A percentile compares a stretch with the other conserved stretches of the same genome.
phyloP scores from a whole-genome alignment of 169 alveolate genomes.

The Eimeria necatrix region DNA sequence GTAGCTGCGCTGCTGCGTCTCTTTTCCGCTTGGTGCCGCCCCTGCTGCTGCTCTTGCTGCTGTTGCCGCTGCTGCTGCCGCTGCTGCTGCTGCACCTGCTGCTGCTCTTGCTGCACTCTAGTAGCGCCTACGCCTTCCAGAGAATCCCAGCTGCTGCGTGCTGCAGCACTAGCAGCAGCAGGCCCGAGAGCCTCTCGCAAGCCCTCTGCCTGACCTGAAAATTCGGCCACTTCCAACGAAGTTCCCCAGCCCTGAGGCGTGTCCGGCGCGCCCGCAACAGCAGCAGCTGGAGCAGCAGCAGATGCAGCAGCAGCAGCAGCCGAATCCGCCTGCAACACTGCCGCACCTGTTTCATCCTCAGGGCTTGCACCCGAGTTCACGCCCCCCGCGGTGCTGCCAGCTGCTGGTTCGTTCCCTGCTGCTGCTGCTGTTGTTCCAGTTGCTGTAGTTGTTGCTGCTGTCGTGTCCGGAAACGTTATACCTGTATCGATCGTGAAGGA shows the following conservation, averaged over 20 bases:
- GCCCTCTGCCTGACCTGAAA: not conserved
- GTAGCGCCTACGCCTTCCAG: not conserved
- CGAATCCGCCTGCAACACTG: no score
- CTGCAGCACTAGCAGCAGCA: no score
- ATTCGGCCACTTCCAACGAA: not conserved
- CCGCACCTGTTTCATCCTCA: no score
- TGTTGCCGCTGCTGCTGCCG: conserved; percentile 37
- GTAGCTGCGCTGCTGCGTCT: conserved; percentile 39
- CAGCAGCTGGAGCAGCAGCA: not conserved
- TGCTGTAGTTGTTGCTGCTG: not conserved
- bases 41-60: not conserved
- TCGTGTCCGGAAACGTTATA: not conserved
- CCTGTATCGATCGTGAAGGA: not conserved
- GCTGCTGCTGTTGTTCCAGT: conserved; percentile 33
- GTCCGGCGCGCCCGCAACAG: not conserved
- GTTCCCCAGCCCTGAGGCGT: not conserved
- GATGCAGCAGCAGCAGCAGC: conserved; percentile 39
- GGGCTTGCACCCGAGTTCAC: no score
- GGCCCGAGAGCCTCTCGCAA: no score
- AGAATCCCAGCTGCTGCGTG: not conserved
- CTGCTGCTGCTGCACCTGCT: conserved; percentile 30
- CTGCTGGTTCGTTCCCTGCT: not conserved
- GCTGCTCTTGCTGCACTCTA: not conserved
- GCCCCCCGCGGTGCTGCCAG: not conserved
- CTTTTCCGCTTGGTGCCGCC: no score